Evolutionary conservation across 495 filamentous ascomycete species (phyloP), one percentile per base, ranked within the genome.

Genomic region (Articulospora tetracladia): DNA sequence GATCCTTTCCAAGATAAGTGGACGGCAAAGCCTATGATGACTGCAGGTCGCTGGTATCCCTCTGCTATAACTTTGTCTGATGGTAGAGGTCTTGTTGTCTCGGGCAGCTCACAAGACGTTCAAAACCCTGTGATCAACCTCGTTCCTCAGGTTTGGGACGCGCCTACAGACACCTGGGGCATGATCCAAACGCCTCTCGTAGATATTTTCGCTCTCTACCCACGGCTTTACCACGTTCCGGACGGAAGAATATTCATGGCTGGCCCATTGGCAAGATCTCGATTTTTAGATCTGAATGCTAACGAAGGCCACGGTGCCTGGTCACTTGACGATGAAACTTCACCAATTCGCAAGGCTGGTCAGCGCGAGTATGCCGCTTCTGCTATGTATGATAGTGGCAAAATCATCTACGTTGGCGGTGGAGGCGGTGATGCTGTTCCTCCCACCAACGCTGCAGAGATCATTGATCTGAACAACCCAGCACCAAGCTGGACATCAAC

Each of bases 401-500:
- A 63, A 47, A 63, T 63, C 32, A 24, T 63, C 53, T 63, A 63
- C 55, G 49, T 63, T 50, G 56, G 60, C 41, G 60, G 60, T 36
- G 60, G 60, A 55, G 50, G 44, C 55, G 60, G 55, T 52, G 47
- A 58, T 46, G 56, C 7, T 26, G 60, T 41, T 25, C 4, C 3
- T 26, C 56, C 60, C 57, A 59, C 60, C 34, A 51, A 44, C 2
- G 34, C 47, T 26, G 55, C 56, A 55, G 56, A 63, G 60, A 48
- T 57, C 60, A 63, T 63, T 46, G 48, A 63, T 63, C 56, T 63
- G 46, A 63, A 63, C 27, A 46, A 55, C 60, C 13, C 53, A 59
- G 23, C 12, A 49, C 60, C 46, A 63, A 28, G 27, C 11, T 63
- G 60, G 60, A 44, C 15, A 55, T 19, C 26, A 34, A 52, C 60